These are phyloP conservation scores for Ascochyta viciae-villosae DNA, from an alignment of 2,329 filamentous ascomycete genomes.

Conservation along the genomic window DNA sequence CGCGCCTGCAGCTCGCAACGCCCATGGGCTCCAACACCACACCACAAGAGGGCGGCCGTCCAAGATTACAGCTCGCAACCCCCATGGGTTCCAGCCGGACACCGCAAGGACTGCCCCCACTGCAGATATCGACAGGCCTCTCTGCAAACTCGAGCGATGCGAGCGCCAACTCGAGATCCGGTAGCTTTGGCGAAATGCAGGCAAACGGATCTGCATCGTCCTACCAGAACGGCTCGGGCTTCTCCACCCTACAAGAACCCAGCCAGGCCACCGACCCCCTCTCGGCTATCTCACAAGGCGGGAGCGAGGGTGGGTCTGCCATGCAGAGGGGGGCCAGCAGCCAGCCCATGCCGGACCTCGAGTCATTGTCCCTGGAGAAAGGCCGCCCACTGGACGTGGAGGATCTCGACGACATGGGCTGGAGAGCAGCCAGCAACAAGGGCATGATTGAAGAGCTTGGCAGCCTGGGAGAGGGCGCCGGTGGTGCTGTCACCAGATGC, in stretches of 20 bases:
- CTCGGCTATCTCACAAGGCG: constrained; percentile 82
- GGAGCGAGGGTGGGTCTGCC: constrained; percentile 69
- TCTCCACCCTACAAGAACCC: constrained; percentile 70
- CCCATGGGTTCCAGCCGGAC: constrained; percentile 81
- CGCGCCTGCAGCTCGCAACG: constrained; percentile 84
- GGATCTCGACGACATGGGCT: constrained; percentile 92
- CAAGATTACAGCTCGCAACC: constrained; percentile 86
- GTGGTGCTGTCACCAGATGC: constrained; percentile 92
- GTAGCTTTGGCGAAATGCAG: constrained; percentile 82
- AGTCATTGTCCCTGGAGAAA: constrained; percentile 81
- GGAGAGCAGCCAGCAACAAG: constrained; percentile 90
- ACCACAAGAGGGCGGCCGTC: constrained; percentile 73
- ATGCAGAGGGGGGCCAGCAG: constrained; percentile 87
- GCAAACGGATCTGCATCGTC: constrained; percentile 87
- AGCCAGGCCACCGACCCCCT: constrained; percentile 78
- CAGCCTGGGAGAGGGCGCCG: constrained; percentile 90
- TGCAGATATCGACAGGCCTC: constrained; percentile 59
- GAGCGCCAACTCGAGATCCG: constrained; percentile 81
- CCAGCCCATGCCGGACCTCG: constrained; percentile 77
- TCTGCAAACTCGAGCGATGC: constrained; percentile 82
- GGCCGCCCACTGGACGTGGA: constrained; percentile 88
- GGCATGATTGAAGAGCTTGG: constrained; percentile 88
- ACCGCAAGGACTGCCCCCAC: constrained; percentile 67
- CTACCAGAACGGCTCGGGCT: constrained; percentile 77
- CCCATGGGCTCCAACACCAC: constrained; percentile 81